A percentile compares a stretch with the other conserved stretches of the same genome.
These are phyloP conservation scores for Fusarium caatingaense DNA, from an alignment of 2,329 filamentous ascomycete genomes.

Conservation along the genomic window DNA sequence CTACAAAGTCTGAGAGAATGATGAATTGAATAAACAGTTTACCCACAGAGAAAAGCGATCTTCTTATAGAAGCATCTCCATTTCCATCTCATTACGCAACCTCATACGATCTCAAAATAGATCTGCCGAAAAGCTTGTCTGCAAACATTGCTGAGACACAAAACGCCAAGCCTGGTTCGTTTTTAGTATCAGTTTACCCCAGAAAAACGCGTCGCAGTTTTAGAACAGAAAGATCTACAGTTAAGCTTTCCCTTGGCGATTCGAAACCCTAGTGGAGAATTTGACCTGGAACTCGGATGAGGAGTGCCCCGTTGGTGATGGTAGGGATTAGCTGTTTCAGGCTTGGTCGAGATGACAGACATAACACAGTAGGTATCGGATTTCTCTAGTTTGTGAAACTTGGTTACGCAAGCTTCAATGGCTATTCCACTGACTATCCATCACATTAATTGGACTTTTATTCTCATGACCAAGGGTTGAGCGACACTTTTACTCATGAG, in stretches of 20 bases:
- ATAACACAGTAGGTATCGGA: background rate
- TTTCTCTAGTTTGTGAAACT: background rate
- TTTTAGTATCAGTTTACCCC: background rate
- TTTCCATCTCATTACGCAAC: too few relatives aligned
- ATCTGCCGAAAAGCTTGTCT: conserved; percentile 5
- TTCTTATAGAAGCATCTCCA: conserved; percentile 17
- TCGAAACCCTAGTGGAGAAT: background rate
- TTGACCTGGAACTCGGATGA: background rate
- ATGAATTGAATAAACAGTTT: background rate
- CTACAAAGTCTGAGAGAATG: background rate
- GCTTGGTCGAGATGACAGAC: background rate
- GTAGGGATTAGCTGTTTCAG: background rate
- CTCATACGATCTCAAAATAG: conserved; percentile 6
- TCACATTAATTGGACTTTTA: background rate
- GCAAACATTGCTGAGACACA: conserved; percentile 7
- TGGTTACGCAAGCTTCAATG: background rate
- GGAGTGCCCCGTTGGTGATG: background rate
- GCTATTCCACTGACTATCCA: background rate
- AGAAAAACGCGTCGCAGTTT: background rate
- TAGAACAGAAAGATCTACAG: conserved; percentile 8
- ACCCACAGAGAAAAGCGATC: background rate
- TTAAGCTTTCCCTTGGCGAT: conserved; percentile 27
- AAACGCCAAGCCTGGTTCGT: conserved; percentile 15
- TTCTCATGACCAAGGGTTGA: background rate
- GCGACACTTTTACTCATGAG: too few relatives aligned